These are phyloP conservation scores for Lodderomyces theae DNA, from an alignment of 1,139 yeast species.

Conservation along the genomic window DNA sequence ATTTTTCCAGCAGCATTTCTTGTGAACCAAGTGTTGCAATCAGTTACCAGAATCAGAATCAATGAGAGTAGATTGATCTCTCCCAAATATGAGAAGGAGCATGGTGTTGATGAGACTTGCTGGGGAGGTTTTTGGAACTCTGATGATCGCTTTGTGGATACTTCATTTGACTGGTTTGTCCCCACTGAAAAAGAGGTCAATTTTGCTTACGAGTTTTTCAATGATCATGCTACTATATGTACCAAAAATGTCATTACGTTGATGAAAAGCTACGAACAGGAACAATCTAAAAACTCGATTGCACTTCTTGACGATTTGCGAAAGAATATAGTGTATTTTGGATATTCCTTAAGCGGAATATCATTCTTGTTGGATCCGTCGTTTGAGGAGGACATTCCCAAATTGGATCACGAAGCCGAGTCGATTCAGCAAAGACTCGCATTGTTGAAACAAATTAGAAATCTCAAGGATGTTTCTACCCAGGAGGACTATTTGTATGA, in stretches of 20 bases:
- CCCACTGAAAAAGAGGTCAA: conserved; percentile 59
- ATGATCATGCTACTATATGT: conserved; percentile 44
- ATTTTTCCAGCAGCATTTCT: conserved; percentile 47
- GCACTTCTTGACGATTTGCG: conserved; percentile 48
- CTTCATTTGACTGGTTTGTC: conserved; percentile 70
- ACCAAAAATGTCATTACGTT: conserved; percentile 41
- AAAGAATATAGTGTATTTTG: conserved; percentile 53
- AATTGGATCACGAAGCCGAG: conserved; percentile 32
- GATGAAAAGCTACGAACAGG: conserved; percentile 27
- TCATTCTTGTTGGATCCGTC: conserved; percentile 74
- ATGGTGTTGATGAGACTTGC: conserved; percentile 47
- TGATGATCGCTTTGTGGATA: conserved; percentile 42
- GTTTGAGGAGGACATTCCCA: conserved; percentile 46
- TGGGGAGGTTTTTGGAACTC: conserved; percentile 75
- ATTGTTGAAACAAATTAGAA: conserved; percentile 34
- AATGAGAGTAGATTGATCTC: conserved; percentile 55
- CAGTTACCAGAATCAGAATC: conserved; percentile 60
- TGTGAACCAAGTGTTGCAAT: conserved; percentile 64
- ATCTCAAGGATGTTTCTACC: conserved; percentile 18
- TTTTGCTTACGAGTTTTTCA: conserved; percentile 62
- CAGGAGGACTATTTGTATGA: conserved; percentile 25
- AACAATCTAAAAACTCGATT: conserved; percentile 16
- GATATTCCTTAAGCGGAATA: conserved; percentile 70
- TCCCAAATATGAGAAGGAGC: conserved; percentile 27
- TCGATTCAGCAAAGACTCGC: conserved; percentile 35